Percentiles rank a stretch among this genome's conserved stretches.
phyloP scores from a whole-genome alignment of 2,329 filamentous ascomycete species.

The Lecanoromycetidae sp. region DNA sequence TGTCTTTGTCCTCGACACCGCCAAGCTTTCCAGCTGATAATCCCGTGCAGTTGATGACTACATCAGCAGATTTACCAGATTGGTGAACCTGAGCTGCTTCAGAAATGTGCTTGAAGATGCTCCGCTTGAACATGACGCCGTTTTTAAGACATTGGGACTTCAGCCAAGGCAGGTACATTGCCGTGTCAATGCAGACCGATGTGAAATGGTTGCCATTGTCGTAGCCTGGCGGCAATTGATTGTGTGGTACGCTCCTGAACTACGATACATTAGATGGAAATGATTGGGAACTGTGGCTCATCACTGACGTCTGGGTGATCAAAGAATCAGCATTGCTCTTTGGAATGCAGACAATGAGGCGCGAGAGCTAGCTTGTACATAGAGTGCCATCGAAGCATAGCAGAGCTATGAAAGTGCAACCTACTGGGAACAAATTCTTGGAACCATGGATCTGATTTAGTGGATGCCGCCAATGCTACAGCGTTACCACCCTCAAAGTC shows the following conservation, averaged over 20 bases:
- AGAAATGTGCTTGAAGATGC: constrained; percentile 53
- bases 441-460: constrained; percentile 61
- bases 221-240: constrained; percentile 50
- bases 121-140: constrained; percentile 57
- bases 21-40: constrained; percentile 63
- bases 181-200: constrained; percentile 83
- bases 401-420: constrained; percentile 19
- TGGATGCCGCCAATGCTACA: constrained; percentile 46
- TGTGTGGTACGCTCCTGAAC: constrained; percentile 49
- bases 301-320: too few species aligned
- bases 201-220: constrained; percentile 66
- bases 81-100: constrained; percentile 55
- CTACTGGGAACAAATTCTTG: constrained; percentile 57
- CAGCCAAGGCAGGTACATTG: constrained; percentile 78
- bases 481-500: constrained; percentile 39
- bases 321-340: not conserved
- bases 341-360: too few species aligned
- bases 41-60: constrained; percentile 78
- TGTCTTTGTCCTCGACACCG: constrained; percentile 62
- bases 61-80: constrained; percentile 45
- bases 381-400: too few species aligned
- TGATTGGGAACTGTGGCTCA: not conserved
- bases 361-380: too few species aligned
- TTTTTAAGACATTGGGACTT: constrained; percentile 64
- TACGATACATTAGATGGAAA: constrained; percentile 23